phyloP scores from a whole-genome alignment of 2,329 filamentous ascomycete genomes.

The Talaromyces islandicus region DNA sequence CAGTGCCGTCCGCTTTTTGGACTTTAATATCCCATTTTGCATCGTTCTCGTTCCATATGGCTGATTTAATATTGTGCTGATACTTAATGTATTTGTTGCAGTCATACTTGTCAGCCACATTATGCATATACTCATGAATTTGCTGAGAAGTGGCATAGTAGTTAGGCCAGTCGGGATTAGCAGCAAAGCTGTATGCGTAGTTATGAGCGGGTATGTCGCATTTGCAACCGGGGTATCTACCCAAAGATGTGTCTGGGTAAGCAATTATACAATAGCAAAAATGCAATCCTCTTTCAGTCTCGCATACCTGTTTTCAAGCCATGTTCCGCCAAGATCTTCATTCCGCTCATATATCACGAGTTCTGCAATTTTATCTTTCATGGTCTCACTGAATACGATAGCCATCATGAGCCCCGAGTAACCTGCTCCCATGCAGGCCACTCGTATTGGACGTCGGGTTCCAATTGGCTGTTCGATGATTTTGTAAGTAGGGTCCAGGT shows the following conservation, averaged over 20 bases:
- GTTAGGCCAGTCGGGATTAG: constrained; percentile 12
- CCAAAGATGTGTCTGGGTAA: not conserved
- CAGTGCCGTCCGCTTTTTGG: constrained; percentile 6
- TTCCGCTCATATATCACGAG: constrained; percentile 11
- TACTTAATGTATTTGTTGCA: constrained; percentile 22
- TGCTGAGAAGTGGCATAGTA: constrained; percentile 20
- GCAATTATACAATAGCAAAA: not conserved
- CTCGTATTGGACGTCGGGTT: constrained; percentile 12
- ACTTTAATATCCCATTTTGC: constrained; percentile 22
- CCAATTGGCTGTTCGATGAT: constrained; percentile 14
- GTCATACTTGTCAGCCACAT: constrained; percentile 17
- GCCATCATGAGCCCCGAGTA: constrained; percentile 17
- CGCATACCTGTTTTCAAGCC: constrained; percentile 10
- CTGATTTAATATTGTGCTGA: constrained; percentile 17
- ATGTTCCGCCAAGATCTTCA: constrained; percentile 10
- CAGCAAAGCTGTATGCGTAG: constrained; percentile 4
- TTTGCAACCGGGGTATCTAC: constrained; percentile 3
- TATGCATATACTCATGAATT: constrained; percentile 20
- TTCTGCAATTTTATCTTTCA: constrained; percentile 7
- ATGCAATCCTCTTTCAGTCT: not conserved
- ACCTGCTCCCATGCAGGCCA: constrained; percentile 15
- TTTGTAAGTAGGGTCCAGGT: constrained; percentile 1
- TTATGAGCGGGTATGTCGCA: constrained; percentile 6
- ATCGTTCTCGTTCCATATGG: constrained; percentile 23
- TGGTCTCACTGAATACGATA: constrained; percentile 11